Conservation (phyloP, 148 eudicot genomes). For the Chenopodium quinoa region DNA sequence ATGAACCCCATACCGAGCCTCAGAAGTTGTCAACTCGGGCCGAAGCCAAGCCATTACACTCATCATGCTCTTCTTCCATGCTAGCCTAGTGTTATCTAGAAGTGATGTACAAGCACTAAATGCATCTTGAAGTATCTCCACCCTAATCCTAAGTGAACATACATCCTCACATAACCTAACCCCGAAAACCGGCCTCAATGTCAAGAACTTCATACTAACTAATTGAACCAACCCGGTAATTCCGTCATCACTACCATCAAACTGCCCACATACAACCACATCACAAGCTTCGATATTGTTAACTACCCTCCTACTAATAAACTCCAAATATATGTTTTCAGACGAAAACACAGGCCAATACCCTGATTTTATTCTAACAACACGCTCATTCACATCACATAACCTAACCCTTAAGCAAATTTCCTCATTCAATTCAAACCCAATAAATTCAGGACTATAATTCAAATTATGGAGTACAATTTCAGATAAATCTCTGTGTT, state of each 20-base stretch:
- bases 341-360: slow-evolving; percentile 73
- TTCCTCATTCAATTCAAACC: slow-evolving; percentile 43
- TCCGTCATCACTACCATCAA: slow-evolving; percentile 84
- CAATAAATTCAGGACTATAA: slow-evolving; percentile 42
- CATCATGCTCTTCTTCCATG: slow-evolving; percentile 91
- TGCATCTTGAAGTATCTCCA: slow-evolving; percentile 58
- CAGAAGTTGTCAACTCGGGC: slow-evolving; percentile 86
- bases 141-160: slow-evolving; percentile 58
- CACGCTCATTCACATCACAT: slow-evolving; percentile 46
- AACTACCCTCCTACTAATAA: slow-evolving; percentile 31
- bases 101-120: slow-evolving; percentile 84
- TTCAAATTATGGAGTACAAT: slow-evolving; percentile 59
- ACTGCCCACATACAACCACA: slow-evolving; percentile 59
- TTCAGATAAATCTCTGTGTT: slow-evolving; percentile 76
- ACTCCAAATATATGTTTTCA: slow-evolving; percentile 51
- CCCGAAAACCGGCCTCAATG: slow-evolving; percentile 65
- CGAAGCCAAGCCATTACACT: slow-evolving; percentile 88
- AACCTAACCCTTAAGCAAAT: slow-evolving; percentile 56
- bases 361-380: slow-evolving; percentile 52
- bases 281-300: slow-evolving; percentile 36
- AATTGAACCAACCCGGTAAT: slow-evolving; percentile 78
- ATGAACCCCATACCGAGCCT: slow-evolving; percentile 62
- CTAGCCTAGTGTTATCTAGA: slow-evolving; percentile 57
- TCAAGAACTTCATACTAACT: slow-evolving; percentile 55
- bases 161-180: slow-evolving; percentile 33